These are phyloP conservation scores for Plectranthus barbatus DNA, from an alignment of 257 asterid species.

Conservation along the genomic window DNA sequence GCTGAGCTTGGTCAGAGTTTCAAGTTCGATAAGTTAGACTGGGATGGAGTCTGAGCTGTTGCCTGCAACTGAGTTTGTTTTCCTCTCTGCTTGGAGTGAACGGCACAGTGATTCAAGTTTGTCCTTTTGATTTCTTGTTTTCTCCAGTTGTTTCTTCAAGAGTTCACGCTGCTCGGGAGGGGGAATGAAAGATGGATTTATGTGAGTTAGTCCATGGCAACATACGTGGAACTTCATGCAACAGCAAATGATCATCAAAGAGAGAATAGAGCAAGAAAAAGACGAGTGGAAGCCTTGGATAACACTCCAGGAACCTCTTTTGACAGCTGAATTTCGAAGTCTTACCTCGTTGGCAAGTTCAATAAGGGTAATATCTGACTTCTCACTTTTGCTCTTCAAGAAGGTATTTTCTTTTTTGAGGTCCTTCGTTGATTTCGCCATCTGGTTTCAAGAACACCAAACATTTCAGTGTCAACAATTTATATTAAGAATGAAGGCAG, in stretches of 20 bases:
- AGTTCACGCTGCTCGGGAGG: slow-evolving; percentile 56
- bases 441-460: slow-evolving; percentile 36
- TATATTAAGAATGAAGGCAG: background rate
- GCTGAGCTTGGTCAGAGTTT: background rate
- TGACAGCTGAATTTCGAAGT: background rate
- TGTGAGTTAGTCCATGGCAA: background rate
- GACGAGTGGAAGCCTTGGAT: background rate
- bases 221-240: no score
- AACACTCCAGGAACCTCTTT: no score
- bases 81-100: slow-evolving; percentile 92
- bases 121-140: slow-evolving; percentile 73
- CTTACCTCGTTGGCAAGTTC: slow-evolving; percentile 90
- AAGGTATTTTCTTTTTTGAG: slow-evolving; percentile 80
- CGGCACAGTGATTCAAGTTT: slow-evolving; percentile 89
- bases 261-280: background rate
- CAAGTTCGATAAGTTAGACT: slow-evolving; percentile 15
- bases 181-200: background rate
- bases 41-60: slow-evolving; percentile 34
- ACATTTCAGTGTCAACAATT: background rate
- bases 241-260: background rate
- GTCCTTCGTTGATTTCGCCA: slow-evolving; percentile 86
- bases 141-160: slow-evolving; percentile 90
- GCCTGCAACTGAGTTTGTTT: slow-evolving; percentile 35
- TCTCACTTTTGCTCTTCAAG: slow-evolving; percentile 75
- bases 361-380: slow-evolving; percentile 75